Percentiles rank a stretch among this genome's conserved stretches.
phyloP scores from a whole-genome alignment of 805 yeast species.

The Candida maesae region DNA sequence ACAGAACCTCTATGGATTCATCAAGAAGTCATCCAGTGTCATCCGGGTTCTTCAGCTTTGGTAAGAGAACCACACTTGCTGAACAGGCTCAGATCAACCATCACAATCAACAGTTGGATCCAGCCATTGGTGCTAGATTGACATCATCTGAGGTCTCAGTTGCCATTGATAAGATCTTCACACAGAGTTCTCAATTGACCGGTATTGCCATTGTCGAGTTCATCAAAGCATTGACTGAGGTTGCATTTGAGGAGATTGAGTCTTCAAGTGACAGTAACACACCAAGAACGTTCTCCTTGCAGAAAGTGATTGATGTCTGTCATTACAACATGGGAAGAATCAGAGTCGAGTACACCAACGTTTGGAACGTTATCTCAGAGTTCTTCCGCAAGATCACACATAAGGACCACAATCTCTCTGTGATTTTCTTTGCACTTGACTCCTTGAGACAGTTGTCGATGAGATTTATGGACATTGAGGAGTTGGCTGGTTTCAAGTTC shows the following conservation, averaged over 20 bases:
- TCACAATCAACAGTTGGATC: conserved; percentile 63
- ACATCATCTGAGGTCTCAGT: conserved; percentile 69
- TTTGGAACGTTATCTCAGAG: conserved; percentile 92
- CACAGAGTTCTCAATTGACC: conserved; percentile 71
- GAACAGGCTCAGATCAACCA: conserved; percentile 69
- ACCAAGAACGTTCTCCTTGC: conserved; percentile 90
- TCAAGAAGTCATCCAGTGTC: conserved; percentile 33
- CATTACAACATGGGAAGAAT: conserved; percentile 97
- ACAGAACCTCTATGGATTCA: conserved; percentile 50
- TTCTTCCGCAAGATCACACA: conserved; percentile 85
- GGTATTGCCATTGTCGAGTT: conserved; percentile 86
- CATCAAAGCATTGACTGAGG: conserved; percentile 81
- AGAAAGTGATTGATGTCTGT: conserved; percentile 95
- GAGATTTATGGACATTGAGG: conserved; percentile 91
- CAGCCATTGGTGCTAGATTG: conserved; percentile 53
- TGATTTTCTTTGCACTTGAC: conserved; percentile 88
- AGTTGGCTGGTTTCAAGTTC: conserved; percentile 90
- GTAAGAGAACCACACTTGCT: conserved; percentile 50
- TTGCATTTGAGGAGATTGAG: conserved; percentile 86
- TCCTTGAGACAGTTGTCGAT: conserved; percentile 89
- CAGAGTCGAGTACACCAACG: conserved; percentile 91
- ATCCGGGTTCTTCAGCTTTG: conserved; percentile 47
- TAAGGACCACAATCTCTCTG: conserved; percentile 59
- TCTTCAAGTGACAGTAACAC: conserved; percentile 76
- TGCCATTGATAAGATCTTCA: conserved; percentile 81